phyloP scores from a whole-genome alignment of 2,329 filamentous ascomycete genomes.

The Fusarium temperatum region DNA sequence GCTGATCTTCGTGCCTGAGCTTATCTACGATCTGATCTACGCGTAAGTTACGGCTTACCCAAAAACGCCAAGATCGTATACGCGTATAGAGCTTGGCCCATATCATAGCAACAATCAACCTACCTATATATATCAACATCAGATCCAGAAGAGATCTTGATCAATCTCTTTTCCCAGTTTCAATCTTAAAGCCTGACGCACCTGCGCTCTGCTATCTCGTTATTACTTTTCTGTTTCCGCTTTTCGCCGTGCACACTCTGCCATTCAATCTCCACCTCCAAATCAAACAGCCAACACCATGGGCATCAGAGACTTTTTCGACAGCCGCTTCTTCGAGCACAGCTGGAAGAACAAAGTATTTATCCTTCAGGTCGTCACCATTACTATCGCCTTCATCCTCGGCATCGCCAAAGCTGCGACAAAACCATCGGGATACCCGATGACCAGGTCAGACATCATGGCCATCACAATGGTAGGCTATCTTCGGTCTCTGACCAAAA shows the following conservation, averaged over 20 bases:
- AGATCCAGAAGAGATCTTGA: not conserved
- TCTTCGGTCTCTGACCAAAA: fast-evolving
- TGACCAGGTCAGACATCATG: constrained; percentile 25
- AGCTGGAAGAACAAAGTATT: constrained; percentile 27
- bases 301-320: constrained; percentile 19
- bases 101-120: too few species aligned
- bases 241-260: fast-evolving
- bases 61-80: not conserved
- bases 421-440: constrained; percentile 13
- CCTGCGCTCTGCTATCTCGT: fast-evolving
- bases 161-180: not conserved
- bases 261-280: not conserved
- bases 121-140: not conserved
- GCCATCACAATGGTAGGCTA: constrained; percentile 32
- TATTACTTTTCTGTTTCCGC: not conserved
- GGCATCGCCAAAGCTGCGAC: constrained; percentile 23
- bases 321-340: constrained; percentile 18
- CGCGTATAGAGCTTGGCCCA: not conserved
- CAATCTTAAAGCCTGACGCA: fast-evolving
- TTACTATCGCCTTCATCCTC: constrained; percentile 4
- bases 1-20: not conserved
- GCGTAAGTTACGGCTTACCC: not conserved
- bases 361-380: not conserved
- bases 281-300: not conserved
- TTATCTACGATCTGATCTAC: not conserved